A percentile compares a stretch with the other conserved stretches of the same genome.
These are phyloP conservation scores for Mytilinidion resinicola DNA, from an alignment of 495 filamentous ascomycete genomes.

Conservation along the genomic window DNA sequence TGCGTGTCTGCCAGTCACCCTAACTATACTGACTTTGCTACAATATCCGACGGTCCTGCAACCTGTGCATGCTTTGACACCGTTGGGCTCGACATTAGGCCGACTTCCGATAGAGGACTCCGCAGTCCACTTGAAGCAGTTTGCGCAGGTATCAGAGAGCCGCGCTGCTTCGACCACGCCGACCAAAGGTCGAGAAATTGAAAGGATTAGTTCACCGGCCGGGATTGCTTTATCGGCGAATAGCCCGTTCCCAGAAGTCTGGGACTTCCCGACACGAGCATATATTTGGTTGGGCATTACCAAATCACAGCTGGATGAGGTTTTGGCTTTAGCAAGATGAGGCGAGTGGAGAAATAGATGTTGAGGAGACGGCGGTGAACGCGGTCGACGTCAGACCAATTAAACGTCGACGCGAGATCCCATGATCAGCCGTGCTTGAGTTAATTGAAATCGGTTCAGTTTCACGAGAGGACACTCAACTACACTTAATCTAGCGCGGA, in stretches of 20 bases:
- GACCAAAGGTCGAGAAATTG: conserved; percentile 30
- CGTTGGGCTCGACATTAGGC: conserved; percentile 22
- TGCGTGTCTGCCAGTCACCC: too few relatives aligned
- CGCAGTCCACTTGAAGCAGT: conserved; percentile 37
- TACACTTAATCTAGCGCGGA: too few relatives aligned
- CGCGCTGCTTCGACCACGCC: conserved; percentile 26
- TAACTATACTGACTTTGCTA: conserved; percentile 45
- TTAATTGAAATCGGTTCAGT: too few relatives aligned
- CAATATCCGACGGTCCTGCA: conserved; percentile 63
- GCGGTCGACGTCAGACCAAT: too few relatives aligned
- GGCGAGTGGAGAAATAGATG: too few relatives aligned
- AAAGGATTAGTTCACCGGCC: conserved; percentile 26
- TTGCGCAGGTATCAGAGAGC: conserved; percentile 35
- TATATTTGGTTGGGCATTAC: background rate
- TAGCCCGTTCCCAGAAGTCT: conserved; percentile 27
- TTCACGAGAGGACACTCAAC: too few relatives aligned
- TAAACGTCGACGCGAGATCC: too few relatives aligned
- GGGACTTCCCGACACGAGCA: background rate
- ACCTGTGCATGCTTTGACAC: conserved; percentile 51
- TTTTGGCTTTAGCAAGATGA: too few relatives aligned
- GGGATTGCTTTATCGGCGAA: conserved; percentile 30
- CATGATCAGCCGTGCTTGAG: too few relatives aligned
- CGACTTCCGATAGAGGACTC: conserved; percentile 21
- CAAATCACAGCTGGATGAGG: background rate
- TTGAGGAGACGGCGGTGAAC: too few relatives aligned